phyloP scores from a whole-genome alignment of 2,329 filamentous ascomycete genomes.

The Lecanicillium sp. region DNA sequence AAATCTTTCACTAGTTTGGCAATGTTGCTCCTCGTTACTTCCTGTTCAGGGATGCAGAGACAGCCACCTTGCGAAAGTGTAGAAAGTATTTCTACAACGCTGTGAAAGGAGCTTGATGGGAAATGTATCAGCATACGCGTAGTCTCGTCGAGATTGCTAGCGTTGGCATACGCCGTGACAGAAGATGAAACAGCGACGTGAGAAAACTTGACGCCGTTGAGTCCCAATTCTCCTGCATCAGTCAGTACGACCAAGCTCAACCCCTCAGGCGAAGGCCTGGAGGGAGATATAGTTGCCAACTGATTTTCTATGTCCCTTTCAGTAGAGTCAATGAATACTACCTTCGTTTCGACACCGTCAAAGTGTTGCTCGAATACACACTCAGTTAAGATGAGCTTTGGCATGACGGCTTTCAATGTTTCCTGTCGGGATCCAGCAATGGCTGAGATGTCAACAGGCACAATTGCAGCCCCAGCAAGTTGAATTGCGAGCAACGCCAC shows the following conservation, averaged over 20 bases:
- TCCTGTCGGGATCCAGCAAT: background rate
- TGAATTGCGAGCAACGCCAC: background rate
- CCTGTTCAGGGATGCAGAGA: background rate
- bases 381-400: background rate
- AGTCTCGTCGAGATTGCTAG: background rate
- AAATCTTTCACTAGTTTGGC: background rate
- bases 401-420: background rate
- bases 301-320: background rate
- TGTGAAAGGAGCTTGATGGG: background rate
- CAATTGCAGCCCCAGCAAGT: background rate
- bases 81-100: background rate
- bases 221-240: background rate
- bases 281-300: background rate
- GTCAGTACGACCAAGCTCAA: background rate
- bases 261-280: background rate
- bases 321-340: background rate
- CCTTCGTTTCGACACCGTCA: background rate
- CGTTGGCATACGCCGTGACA: background rate
- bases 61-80: background rate
- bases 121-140: background rate
- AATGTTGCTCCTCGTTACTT: background rate
- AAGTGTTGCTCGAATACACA: background rate
- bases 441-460: background rate
- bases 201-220: background rate
- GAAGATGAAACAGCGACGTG: background rate